Percentiles rank a stretch among this genome's conserved stretches.
Conservation (phyloP, 2,329 filamentous ascomycete species). For the Aspergillus tamarii region DNA sequence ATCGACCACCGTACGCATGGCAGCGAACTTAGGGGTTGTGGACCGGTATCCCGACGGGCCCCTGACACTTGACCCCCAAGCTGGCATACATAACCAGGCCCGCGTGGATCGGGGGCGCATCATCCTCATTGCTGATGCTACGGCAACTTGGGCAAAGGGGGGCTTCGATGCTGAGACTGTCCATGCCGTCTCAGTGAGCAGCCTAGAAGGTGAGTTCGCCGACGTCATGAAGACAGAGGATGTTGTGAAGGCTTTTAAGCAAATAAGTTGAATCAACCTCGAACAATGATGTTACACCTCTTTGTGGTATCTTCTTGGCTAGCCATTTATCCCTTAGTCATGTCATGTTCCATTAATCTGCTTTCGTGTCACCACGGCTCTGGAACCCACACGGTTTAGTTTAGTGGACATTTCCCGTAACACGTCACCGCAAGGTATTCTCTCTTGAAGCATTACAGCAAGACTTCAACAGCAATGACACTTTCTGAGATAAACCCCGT, state of each 20-base stretch:
- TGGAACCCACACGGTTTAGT: background rate
- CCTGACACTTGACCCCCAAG: background rate
- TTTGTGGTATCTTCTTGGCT: background rate
- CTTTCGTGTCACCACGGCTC: background rate
- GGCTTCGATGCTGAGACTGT: slow-evolving; percentile 51
- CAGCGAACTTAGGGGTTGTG: slow-evolving; percentile 50
- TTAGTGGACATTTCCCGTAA: background rate
- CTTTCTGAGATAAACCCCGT: slow-evolving; percentile 58
- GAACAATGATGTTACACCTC: background rate
- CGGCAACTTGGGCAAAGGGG: slow-evolving; percentile 50
- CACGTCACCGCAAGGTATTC: background rate
- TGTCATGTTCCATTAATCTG: background rate
- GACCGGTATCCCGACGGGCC: slow-evolving; percentile 30
- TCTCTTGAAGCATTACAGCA: slow-evolving; percentile 40
- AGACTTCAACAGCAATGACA: slow-evolving; percentile 57
- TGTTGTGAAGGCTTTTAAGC: slow-evolving; percentile 35
- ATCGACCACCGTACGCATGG: slow-evolving; percentile 53
- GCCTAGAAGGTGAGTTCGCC: slow-evolving; percentile 51
- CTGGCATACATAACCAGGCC: slow-evolving; percentile 21
- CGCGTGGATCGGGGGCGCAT: slow-evolving; percentile 37
- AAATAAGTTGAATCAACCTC: slow-evolving; percentile 4
- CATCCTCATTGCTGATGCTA: slow-evolving; percentile 51
- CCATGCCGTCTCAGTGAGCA: slow-evolving; percentile 50
- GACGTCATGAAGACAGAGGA: slow-evolving; percentile 43
- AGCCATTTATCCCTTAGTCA: background rate